phyloP scores from a whole-genome alignment of 257 asterid species.

The Solanum habrochaites region DNA sequence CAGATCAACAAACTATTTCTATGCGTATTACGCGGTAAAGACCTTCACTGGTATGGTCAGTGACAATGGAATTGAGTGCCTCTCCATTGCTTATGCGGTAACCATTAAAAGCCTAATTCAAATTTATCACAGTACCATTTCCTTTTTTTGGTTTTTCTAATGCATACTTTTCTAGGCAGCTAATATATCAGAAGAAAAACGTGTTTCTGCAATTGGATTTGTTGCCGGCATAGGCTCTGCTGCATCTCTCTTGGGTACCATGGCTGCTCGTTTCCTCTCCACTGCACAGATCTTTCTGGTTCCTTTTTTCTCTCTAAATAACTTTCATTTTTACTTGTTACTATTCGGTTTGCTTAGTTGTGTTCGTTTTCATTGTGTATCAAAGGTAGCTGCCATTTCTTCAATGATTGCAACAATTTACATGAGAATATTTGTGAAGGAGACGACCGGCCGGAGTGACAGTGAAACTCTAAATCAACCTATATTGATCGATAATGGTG shows the following conservation, averaged over 20 bases:
- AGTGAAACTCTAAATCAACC: background rate
- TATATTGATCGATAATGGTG: background rate
- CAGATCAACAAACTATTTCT: conserved; percentile 34
- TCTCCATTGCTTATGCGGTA: conserved; percentile 46
- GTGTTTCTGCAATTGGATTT: conserved; percentile 41
- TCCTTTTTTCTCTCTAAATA: background rate
- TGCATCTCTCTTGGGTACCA: conserved; percentile 44
- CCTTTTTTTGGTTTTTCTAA: background rate
- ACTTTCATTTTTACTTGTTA: background rate
- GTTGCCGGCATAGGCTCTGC: conserved; percentile 38
- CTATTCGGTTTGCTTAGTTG: background rate
- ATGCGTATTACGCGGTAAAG: conserved; percentile 32
- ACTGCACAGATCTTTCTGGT: conserved; percentile 35
- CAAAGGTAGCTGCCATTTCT: conserved; percentile 29
- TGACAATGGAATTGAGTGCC: conserved; percentile 37
- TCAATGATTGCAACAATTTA: conserved; percentile 32
- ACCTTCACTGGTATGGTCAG: conserved; percentile 35
- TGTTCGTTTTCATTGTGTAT: background rate
- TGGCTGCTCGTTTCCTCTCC: conserved; percentile 44
- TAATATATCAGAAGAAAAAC: conserved; percentile 38
- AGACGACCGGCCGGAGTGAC: background rate
- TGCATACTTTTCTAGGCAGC: conserved; percentile 31
- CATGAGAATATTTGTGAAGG: conserved; percentile 43
- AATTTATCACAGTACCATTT: background rate
- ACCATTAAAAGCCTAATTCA: background rate